Conservation (phyloP, 148 eudicot genomes). For the Camellia sinensis region DNA sequence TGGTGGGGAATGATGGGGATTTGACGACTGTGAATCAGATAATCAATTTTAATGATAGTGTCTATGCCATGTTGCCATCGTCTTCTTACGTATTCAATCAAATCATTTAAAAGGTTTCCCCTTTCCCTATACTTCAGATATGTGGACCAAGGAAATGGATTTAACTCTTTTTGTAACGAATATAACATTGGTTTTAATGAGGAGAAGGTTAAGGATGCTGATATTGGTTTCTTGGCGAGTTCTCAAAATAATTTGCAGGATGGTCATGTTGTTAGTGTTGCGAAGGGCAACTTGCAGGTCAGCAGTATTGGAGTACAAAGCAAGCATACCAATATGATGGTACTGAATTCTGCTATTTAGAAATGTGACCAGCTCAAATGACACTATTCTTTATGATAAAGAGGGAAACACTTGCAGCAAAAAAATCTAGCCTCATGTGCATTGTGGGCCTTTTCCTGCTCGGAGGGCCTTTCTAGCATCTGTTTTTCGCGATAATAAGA, state of each 20-base stretch:
- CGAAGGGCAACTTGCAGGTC: conserved; percentile 50
- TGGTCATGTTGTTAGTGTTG: conserved; percentile 53
- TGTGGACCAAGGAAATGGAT: conserved; percentile 36
- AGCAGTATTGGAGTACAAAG: conserved; percentile 62
- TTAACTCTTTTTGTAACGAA: conserved; percentile 38
- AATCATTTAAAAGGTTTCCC: conserved; percentile 47
- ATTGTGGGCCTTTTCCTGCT: not conserved
- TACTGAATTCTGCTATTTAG: conserved; percentile 52
- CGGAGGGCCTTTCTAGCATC: conserved; percentile 15
- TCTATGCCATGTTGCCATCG: conserved; percentile 25
- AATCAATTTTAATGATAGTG: conserved; percentile 46
- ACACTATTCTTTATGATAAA: conserved; percentile 59
- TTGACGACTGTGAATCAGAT: conserved; percentile 57
- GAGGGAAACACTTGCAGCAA: conserved; percentile 39
- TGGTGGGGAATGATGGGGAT: conserved; percentile 46
- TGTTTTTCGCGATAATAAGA: not conserved
- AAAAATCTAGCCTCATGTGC: conserved; percentile 7
- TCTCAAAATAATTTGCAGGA: conserved; percentile 47
- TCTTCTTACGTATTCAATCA: conserved; percentile 17
- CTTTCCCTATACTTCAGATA: conserved; percentile 38
- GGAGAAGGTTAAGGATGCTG: conserved; percentile 24
- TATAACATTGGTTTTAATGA: conserved; percentile 50
- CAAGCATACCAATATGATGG: conserved; percentile 44
- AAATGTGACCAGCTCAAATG: conserved; percentile 68
- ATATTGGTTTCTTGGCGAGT: conserved; percentile 18